Percentiles rank a stretch among this genome's conserved stretches.
Evolutionary conservation across 2,329 filamentous ascomycete species (phyloP).

Genomic region (Herpotrichia juniperi): DNA sequence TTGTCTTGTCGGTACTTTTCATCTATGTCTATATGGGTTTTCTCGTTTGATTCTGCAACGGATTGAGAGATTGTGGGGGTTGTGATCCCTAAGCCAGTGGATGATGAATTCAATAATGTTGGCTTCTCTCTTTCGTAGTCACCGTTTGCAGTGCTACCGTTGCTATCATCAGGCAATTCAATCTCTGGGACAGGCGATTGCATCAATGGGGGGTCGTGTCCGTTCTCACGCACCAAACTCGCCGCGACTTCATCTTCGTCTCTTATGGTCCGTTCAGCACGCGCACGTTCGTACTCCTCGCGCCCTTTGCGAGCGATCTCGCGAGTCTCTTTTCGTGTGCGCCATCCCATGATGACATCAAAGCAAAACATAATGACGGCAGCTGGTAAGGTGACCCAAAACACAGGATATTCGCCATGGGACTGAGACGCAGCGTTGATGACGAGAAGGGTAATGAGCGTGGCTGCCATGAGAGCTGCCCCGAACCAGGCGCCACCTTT

Average conservation of each 20-base stretch:
- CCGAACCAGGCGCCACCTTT: slow-evolving; percentile 69
- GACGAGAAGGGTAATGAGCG: slow-evolving; percentile 68
- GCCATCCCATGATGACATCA: slow-evolving; percentile 70
- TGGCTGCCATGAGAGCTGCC: slow-evolving; percentile 68
- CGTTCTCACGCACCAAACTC: too few relatives aligned
- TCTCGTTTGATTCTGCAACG: too few relatives aligned
- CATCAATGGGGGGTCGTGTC: neutral
- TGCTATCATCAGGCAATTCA: too few relatives aligned
- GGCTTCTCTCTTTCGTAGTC: neutral
- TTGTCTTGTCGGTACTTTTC: neutral
- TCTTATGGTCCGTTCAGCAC: slow-evolving; percentile 46
- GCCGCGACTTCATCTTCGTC: slow-evolving; percentile 35
- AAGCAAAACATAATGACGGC: slow-evolving; percentile 72
- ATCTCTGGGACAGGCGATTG: neutral
- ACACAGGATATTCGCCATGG: slow-evolving; percentile 63
- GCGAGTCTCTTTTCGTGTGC: slow-evolving; percentile 66
- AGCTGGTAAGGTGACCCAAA: slow-evolving; percentile 72
- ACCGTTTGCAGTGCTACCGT: too few relatives aligned
- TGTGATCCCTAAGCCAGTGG: neutral
- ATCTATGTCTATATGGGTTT: neutral
- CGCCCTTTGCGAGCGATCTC: slow-evolving; percentile 65
- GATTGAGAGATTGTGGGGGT: neutral
- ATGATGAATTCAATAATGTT: neutral
- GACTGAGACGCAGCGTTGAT: slow-evolving; percentile 66
- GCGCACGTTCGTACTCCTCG: slow-evolving; percentile 53